Conservation (phyloP, 345 rosid species). For the Gossypium herbaceum region DNA sequence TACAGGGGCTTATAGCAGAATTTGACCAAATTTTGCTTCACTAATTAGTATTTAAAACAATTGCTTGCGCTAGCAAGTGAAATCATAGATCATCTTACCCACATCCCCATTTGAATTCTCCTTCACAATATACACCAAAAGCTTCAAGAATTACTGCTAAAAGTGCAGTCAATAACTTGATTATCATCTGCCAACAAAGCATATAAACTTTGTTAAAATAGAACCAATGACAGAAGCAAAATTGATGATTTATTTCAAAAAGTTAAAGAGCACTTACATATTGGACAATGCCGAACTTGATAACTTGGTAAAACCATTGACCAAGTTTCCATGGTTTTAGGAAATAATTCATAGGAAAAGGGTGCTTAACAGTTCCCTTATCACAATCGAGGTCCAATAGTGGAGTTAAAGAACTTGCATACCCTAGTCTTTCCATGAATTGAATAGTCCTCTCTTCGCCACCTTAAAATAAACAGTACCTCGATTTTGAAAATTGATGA, state of each 20-base stretch:
- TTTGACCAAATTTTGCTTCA: not conserved
- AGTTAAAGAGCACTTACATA: slow-evolving; percentile 63
- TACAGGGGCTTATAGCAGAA: no score
- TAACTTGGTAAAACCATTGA: slow-evolving; percentile 89
- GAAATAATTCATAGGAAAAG: slow-evolving; percentile 80
- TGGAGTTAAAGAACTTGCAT: slow-evolving; percentile 52
- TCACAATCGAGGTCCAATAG: slow-evolving; percentile 59
- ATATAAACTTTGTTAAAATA: slow-evolving; percentile 14
- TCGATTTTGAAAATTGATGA: not conserved
- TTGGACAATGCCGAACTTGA: slow-evolving; percentile 97
- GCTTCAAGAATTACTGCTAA: slow-evolving; percentile 92
- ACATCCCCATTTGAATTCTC: slow-evolving; percentile 84
- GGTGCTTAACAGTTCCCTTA: slow-evolving; percentile 67
- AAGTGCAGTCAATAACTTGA: slow-evolving; percentile 76
- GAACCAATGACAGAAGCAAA: slow-evolving; percentile 1
- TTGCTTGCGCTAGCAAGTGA: not conserved
- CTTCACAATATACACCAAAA: slow-evolving; percentile 86
- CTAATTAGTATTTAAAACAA: not conserved
- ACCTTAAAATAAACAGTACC: slow-evolving; percentile 36
- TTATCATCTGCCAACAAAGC: slow-evolving; percentile 76
- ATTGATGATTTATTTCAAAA: slow-evolving; percentile 16
- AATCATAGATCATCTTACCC: slow-evolving; percentile 58
- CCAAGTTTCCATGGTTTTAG: slow-evolving; percentile 92
- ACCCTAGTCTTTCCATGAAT: slow-evolving; percentile 91
- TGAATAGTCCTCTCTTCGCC: slow-evolving; percentile 89